phyloP scores from a whole-genome alignment of 1,139 yeast genomes.

The Saccharomyces uvarum region DNA sequence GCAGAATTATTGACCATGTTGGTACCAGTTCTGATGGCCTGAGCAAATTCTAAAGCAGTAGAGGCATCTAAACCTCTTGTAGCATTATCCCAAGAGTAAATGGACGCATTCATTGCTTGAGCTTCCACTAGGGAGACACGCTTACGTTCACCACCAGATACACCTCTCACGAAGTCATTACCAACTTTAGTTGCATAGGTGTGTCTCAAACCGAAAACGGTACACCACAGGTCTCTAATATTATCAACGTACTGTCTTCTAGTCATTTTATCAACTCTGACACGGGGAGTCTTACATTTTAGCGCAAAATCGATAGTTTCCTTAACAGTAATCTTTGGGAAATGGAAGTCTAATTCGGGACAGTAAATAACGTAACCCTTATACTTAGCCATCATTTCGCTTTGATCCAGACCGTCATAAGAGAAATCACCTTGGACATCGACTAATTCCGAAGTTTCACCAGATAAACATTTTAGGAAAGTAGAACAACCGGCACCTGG shows the following conservation, averaged over 20 bases:
- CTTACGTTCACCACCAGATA: constrained; percentile 60
- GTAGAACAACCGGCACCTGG: constrained; percentile 67
- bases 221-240: constrained; percentile 44
- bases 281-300: constrained; percentile 52
- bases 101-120: constrained; percentile 47
- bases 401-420: constrained; percentile 46
- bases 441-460: constrained; percentile 40
- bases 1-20: constrained; percentile 50
- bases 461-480: constrained; percentile 47
- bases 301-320: constrained; percentile 56
- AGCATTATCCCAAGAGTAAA: constrained; percentile 71
- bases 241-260: constrained; percentile 43
- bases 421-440: constrained; percentile 39
- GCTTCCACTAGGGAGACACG: constrained; percentile 61
- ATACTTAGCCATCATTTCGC: constrained; percentile 43
- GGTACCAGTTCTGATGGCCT: constrained; percentile 55
- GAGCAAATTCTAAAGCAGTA: constrained; percentile 59
- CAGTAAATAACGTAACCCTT: constrained; percentile 50
- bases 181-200: constrained; percentile 52
- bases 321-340: constrained; percentile 57
- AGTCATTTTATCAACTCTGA: constrained; percentile 43
- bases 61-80: constrained; percentile 73
- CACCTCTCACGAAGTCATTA: constrained; percentile 54
- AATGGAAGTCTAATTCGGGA: constrained; percentile 57
- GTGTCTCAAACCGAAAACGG: constrained; percentile 53